A percentile compares a stretch with the other conserved stretches of the same genome.
Evolutionary conservation across 495 filamentous ascomycete genomes (phyloP).

Genomic region (Aspergillus coremiiformis): DNA sequence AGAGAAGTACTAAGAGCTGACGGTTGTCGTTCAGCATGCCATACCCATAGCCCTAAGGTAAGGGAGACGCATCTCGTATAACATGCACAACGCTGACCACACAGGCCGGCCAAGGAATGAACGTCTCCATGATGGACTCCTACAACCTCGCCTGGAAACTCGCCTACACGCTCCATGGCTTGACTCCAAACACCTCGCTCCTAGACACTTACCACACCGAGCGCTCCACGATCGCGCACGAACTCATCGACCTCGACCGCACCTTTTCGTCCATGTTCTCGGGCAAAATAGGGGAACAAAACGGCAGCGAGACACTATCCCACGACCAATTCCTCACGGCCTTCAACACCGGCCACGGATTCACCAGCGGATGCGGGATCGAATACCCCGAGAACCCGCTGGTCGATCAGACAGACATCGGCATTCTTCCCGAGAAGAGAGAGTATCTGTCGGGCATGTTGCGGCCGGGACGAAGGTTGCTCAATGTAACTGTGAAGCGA

Average conservation of each 20-base stretch:
- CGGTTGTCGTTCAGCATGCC: constrained; percentile 14
- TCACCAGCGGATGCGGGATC: constrained; percentile 38
- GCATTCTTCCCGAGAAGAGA: constrained; percentile 8
- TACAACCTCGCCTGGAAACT: constrained; percentile 72
- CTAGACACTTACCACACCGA: background rate
- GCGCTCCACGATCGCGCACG: background rate
- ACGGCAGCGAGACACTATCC: constrained; percentile 26
- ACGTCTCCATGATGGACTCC: constrained; percentile 52
- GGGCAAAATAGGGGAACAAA: constrained; percentile 27
- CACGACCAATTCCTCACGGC: constrained; percentile 43
- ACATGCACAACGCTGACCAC: too few species aligned
- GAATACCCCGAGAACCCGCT: constrained; percentile 34
- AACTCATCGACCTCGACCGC: constrained; percentile 16
- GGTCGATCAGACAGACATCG: constrained; percentile 5
- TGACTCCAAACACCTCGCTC: background rate
- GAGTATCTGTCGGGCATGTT: constrained; percentile 37
- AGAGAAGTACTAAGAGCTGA: background rate
- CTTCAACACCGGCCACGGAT: constrained; percentile 33
- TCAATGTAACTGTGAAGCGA: constrained; percentile 30
- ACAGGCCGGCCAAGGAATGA: constrained; percentile 66
- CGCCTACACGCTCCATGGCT: constrained; percentile 20
- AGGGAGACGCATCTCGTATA: too few species aligned
- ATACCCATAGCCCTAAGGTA: constrained; percentile 14
- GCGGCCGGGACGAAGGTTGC: constrained; percentile 21
- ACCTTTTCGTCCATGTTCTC: constrained; percentile 44